Base-by-base conservation (phyloP, 1,284 basidiomycete genomes). In the Fomitopsis betulina region DNA sequence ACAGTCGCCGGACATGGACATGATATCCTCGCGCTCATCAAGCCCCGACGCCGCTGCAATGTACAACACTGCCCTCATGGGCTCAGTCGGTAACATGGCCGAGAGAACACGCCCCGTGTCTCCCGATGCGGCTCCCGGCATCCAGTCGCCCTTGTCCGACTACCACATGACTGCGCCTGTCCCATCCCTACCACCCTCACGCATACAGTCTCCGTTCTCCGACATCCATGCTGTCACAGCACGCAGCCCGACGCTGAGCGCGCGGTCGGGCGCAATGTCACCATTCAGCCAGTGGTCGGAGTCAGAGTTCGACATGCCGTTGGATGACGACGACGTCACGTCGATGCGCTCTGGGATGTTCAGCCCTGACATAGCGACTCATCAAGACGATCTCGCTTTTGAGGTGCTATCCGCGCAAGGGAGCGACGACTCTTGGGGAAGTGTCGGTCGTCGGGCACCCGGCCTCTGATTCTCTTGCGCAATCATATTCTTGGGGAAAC, bases 301-400 rank as follows among this genome's bases (percentile, higher is more conserved):
- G 59, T 64, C 61, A 10, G 65, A 64, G 39, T 50, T 65, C 23
- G 63, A 62, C 39, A 50, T 70, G 53, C 60, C 61, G 21, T 59
- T 64, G 23, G 58, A 65, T 54, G 68, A 66, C 21, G 65, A 65
- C 54, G 63, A 67, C 49, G 60, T 67, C 15, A 59, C 69, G 35
- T 68, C 66, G 10, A 59, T 67, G 37, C 68, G 68, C 33, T 69
- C 69, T 6, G 70, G 62, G 7, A 70, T 70, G 63, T 72, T 72
- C 63, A 69, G 69, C 56, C 58, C 54, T 8, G 32, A 35, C 25
- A 57, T 43, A 32, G 59, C 42, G 13, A 43, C 21, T 5, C 57
- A 58, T 8, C 59, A 61, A 23, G 65, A 66, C n/a, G 67, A 67
- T 58, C 59, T 62, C 23, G 33, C 42, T 19, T 68, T 65, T 49